Conservation (phyloP, 2,329 filamentous ascomycete species). For the Rachicladosporium sp. region DNA sequence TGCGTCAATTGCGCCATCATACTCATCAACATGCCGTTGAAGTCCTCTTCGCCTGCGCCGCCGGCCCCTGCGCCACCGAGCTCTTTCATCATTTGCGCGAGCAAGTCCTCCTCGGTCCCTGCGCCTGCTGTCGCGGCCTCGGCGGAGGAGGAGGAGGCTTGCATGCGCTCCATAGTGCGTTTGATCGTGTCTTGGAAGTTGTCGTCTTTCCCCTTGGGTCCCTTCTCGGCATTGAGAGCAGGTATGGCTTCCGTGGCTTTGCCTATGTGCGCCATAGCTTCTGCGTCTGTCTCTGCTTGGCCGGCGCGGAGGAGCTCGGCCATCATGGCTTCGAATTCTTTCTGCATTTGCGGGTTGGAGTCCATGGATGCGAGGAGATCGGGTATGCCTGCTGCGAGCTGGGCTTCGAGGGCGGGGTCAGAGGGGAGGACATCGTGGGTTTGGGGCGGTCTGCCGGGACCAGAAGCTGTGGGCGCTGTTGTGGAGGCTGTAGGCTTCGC, state of each 20-base stretch:
- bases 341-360: constrained; percentile 52
- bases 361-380: constrained; percentile 63
- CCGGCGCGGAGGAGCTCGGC: constrained; percentile 42
- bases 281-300: constrained; percentile 23
- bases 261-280: constrained; percentile 20
- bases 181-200: constrained; percentile 87
- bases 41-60: constrained; percentile 58
- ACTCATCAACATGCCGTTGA: constrained; percentile 86
- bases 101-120: constrained; percentile 57
- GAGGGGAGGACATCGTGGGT: constrained; percentile 8
- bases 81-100: constrained; percentile 86
- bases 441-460: constrained; percentile 24
- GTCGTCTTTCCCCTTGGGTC: constrained; percentile 35
- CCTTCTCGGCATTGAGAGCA: neutral
- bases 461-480: constrained; percentile 22
- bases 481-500: neutral
- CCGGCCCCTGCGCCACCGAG: constrained; percentile 45
- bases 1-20: constrained; percentile 99
- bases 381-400: constrained; percentile 78
- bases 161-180: constrained; percentile 92
- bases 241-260: constrained; percentile 20
- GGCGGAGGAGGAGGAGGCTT: constrained; percentile 72
- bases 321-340: constrained; percentile 53
- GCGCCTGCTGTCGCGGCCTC: constrained; percentile 59
- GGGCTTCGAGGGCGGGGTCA: constrained; percentile 17